phyloP scores from a whole-genome alignment of 2,329 filamentous ascomycete species.

The Pseudogymnoascus sp. region DNA sequence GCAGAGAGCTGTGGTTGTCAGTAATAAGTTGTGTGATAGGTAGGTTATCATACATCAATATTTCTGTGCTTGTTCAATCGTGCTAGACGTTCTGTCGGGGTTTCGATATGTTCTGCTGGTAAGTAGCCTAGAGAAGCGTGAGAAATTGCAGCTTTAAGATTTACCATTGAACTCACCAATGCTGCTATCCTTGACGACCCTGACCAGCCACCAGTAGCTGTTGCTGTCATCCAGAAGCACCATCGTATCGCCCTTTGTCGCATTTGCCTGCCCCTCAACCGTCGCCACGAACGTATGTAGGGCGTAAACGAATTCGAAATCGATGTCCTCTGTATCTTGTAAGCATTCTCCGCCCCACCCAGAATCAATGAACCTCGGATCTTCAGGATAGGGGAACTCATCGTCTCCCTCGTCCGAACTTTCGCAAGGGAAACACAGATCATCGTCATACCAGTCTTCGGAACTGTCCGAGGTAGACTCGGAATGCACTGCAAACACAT shows the following conservation, averaged over 20 bases:
- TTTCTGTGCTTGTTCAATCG: constrained; percentile 96
- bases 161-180: constrained; percentile 49
- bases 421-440: constrained; percentile 36
- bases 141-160: neutral
- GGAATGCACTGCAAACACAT: constrained; percentile 12
- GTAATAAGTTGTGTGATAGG: neutral
- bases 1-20: constrained; percentile 47
- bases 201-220: constrained; percentile 98
- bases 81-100: constrained; percentile 86
- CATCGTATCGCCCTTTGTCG: constrained; percentile 98
- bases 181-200: constrained; percentile 94
- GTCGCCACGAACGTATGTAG: constrained; percentile 96
- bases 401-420: constrained; percentile 52
- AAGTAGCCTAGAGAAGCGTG: constrained; percentile 61
- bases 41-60: constrained; percentile 64
- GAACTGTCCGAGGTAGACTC: constrained; percentile 16
- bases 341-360: constrained; percentile 76
- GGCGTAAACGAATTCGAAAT: constrained; percentile 99
- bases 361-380: constrained; percentile 58
- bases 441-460: constrained; percentile 27
- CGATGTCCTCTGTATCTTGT: constrained; percentile 94
- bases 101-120: constrained; percentile 96
- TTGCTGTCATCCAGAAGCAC: constrained; percentile 96
- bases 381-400: constrained; percentile 39
- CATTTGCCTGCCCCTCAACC: constrained; percentile 96